Evolutionary conservation across 2,329 filamentous ascomycete genomes (phyloP), one percentile per base, ranked within the genome.

Genomic region (Monosporascus sp.): DNA sequence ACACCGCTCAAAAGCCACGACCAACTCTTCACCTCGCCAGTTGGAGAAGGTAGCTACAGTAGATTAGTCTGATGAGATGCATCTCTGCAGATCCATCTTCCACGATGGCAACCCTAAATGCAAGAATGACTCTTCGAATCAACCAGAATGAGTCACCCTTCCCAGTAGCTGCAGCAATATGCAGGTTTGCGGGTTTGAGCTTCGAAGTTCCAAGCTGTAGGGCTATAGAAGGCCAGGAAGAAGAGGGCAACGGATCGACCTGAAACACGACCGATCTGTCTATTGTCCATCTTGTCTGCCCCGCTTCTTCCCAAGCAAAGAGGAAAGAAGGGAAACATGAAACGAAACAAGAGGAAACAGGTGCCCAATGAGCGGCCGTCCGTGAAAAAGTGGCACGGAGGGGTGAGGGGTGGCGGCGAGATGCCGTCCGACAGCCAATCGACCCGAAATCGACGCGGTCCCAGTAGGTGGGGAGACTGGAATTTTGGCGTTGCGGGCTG

Each of bases 381-480:
- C 9, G 18, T 14, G 22, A 14, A 9, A 43, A 20, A n/a, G 38
- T 37, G 51, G 31, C 37, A 40, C 18, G 26, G n/a, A 22, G 24
- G 38, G 38, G 46, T 20, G 31, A 44, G 37, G n/a, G 31, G 26
- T 18, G 31, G 35, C 48, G 41, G 40, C 37, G 40, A 20, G 6
- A 43, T 18, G 40, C 22, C 40, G 40, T 43, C 40, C 40, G 20
- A 14, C 40, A 48, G 50, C 55, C 55, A 57, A 57, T 57, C 50
- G 55, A 52, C 50, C 55, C 53, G 48, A 55, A 52, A 43, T 37
- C 44, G 28, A 57, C 55, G 43, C 55, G 55, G 48, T 52, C 52
- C 46, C 46, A 20, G 50, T 22, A 4, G 55, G 41, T 53, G 50
- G 53, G 49, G 18, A 22, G 44, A n/a, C 15, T 31, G 37, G 8